Evolutionary conservation across 257 asterid genomes (phyloP), one percentile per base, ranked within the genome.

Genomic region (Forsythia viridissima): DNA sequence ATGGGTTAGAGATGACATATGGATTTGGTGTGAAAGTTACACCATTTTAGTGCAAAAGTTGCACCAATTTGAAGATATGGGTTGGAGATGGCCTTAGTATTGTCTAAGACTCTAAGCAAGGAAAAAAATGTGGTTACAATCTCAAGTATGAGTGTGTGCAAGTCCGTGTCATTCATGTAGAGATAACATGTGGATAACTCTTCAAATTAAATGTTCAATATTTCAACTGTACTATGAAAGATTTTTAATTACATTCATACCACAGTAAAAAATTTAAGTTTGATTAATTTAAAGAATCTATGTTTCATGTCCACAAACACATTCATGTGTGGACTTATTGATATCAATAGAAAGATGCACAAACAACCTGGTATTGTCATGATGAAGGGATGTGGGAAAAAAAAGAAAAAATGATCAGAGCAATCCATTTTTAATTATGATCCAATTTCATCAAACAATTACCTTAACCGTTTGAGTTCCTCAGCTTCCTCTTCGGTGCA

Each of bases 381-480:
- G 10, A 55, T 55, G 65, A n/a, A 52, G 65, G 24, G 16, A 55
- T 18, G 34, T 0, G 34, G 34, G 1, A n/a, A 6, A 6, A n/a
- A 46, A 11, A 46, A 46, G 18, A n/a, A 15, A 55, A 52, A 55
- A n/a, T 55, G 24, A 55, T 6, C 65, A 1, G 3, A 15, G 10
- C 10, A 55, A 46, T 41, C n/a, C 63, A 80, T 24, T 20, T 43
- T 15, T 55, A 65, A 8, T 63, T 2, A 43, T 43, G 63, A 52
- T 15, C 4, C 34, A 57, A 72, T 63, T 34, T 82, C 71, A 59
- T 55, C 52, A 70, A 71, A 3, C 41, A 82, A 78, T 81, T 85
- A 92, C 98, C 98, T 91, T 77, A 94, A 85, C 80, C 79, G 88
- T 87, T 85, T 92, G 80, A 94, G 97, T 88, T 94, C 94, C 82